Evolutionary conservation across 768 basidiomycete species (phyloP).

Genomic region (Galerina sulciceps): DNA sequence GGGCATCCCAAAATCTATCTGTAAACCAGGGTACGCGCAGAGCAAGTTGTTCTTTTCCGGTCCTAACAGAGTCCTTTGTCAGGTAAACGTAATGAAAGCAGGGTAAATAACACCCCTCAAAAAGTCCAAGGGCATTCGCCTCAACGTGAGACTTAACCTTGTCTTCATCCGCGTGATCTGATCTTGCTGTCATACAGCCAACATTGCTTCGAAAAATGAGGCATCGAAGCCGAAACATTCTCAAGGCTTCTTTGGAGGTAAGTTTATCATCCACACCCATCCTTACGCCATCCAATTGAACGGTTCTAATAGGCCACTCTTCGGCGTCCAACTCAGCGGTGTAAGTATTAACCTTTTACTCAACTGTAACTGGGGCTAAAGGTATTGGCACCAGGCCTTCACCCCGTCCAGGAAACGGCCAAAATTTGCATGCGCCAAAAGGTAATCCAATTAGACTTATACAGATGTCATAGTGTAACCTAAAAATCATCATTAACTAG

Average conservation of each 20-base stretch:
- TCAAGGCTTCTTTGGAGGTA: constrained; percentile 16
- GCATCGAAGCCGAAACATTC: constrained; percentile 17
- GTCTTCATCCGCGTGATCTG: constrained; percentile 14
- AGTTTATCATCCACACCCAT: constrained; percentile 10
- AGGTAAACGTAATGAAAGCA: constrained; percentile 18
- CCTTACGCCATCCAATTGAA: constrained; percentile 14
- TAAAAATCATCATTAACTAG: too few relatives aligned
- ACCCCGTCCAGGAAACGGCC: too few relatives aligned
- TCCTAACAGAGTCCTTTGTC: constrained; percentile 13
- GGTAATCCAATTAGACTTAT: too few relatives aligned
- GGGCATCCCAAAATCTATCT: constrained; percentile 16
- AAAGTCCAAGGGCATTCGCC: constrained; percentile 11
- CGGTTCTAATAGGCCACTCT: constrained; percentile 15
- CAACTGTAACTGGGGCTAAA: too few relatives aligned
- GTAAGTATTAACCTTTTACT: too few relatives aligned
- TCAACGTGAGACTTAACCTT: constrained; percentile 17
- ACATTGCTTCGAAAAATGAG: constrained; percentile 14
- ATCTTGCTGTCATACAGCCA: constrained; percentile 16
- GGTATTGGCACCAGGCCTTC: too few relatives aligned
- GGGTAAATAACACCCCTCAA: constrained; percentile 16
- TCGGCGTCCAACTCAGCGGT: constrained; percentile 11
- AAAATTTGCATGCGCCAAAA: too few relatives aligned
- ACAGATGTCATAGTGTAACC: too few relatives aligned
- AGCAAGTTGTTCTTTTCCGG: constrained; percentile 12
- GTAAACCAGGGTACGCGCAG: constrained; percentile 17